Conservation (phyloP, 352 stramenopile species). For the Phytophthora sp. region DNA sequence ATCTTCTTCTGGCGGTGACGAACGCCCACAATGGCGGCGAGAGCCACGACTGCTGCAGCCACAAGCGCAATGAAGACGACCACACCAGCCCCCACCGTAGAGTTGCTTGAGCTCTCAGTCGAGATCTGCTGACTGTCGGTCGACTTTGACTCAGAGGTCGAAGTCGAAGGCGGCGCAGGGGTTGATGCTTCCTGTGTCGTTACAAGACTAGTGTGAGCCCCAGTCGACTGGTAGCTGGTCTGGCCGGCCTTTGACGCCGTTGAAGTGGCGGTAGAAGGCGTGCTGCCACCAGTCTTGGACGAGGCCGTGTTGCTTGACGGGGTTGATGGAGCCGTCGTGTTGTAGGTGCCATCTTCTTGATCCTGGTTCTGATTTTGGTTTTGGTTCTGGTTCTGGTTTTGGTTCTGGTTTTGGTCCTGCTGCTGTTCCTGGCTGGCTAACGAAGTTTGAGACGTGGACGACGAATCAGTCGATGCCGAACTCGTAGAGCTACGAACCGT, state of each 20-base stretch:
- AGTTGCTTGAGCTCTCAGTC: constrained; percentile 37
- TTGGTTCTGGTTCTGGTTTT: constrained; percentile 8
- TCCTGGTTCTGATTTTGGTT: constrained; percentile 5
- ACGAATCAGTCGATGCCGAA: constrained; percentile 18
- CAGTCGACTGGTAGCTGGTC: constrained; percentile 18
- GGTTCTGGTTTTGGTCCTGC: too few species aligned
- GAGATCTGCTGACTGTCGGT: constrained; percentile 29
- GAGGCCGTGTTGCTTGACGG: constrained; percentile 1
- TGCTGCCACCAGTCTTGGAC: neutral
- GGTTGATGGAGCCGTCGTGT: constrained; percentile 15
- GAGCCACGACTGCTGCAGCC: constrained; percentile 45
- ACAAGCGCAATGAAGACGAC: constrained; percentile 51
- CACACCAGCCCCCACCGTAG: constrained; percentile 29
- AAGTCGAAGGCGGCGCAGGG: neutral
- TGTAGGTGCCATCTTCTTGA: constrained; percentile 15
- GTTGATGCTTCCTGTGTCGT: constrained; percentile 2
- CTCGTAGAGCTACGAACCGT: constrained; percentile 23
- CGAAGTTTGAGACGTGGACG: constrained; percentile 14
- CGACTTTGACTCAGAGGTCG: constrained; percentile 18
- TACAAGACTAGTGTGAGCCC: constrained; percentile 13
- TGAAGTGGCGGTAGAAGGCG: constrained; percentile 13
- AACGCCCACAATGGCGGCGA: constrained; percentile 47
- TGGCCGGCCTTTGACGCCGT: constrained; percentile 10
- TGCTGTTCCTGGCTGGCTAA: constrained; percentile 8
- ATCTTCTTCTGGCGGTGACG: constrained; percentile 54